Evolutionary conservation across 257 asterid species (phyloP), one percentile per base, ranked within the genome.

Genomic region (Nicotiana obtusifolia): DNA sequence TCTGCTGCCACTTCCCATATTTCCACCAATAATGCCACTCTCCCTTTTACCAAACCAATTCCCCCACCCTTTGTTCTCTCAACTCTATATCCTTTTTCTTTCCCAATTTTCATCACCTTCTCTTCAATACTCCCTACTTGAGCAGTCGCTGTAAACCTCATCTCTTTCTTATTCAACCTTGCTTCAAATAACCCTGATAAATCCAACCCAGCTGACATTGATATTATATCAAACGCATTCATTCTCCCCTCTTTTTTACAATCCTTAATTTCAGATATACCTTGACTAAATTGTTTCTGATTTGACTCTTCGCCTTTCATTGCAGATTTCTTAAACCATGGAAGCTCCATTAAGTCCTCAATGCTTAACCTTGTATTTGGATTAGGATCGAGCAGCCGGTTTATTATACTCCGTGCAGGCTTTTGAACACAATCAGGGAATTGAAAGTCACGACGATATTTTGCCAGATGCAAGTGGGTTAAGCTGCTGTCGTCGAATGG

Each of bases 141-240:
- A 53, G 84, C 78, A 31, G 83, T 88, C 56, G 91, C 77, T 1
- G 91, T 89, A 33, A 95, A 93, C 30, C 95, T 87, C 83, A 94
- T 83, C 86, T 87, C 94, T 78, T 88, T 93, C 77, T 86, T 90
- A 2, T 56, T 83, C 81, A 66, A 62, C 77, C 89, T 90, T 24
- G 52, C 67, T 81, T 90, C 91, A 14, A 95, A 92, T 14, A 95
- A 86, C 65, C 93, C 90, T 0, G 97, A 92, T 17, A 95, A 80
- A 82, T 93, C 84, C 53, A 95, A 83, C 77, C 99, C 97, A 0
- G 94, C 85, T 1, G 98, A 93, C 94, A 92, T 86, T 0, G 94
- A 88, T 2, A 95, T 95, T 86, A 95, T 64, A 80, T 95, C 95
- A 61, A 95, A 95, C 4, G 99, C 97, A 49, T 90, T 93, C 84